phyloP scores from a whole-genome alignment of 2,329 filamentous ascomycete species.

The Didymella exigua region DNA sequence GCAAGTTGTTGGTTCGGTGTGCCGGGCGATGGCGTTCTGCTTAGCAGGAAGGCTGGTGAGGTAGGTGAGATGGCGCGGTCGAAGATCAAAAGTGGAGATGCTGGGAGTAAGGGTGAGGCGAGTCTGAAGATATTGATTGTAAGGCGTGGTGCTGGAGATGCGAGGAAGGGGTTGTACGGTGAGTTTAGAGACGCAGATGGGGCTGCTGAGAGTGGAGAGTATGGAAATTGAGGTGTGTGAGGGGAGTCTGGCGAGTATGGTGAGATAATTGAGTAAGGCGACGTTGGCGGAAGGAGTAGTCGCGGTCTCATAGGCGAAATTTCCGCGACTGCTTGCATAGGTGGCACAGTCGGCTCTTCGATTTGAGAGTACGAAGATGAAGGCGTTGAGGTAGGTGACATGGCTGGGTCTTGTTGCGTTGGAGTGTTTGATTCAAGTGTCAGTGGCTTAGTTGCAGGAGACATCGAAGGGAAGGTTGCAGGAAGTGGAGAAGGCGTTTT shows the following conservation, averaged over 20 bases:
- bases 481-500: conserved; percentile 15
- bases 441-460: background rate
- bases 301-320: background rate
- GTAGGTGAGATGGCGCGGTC: conserved; percentile 20
- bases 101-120: conserved; percentile 22
- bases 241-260: background rate
- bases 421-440: background rate
- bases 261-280: background rate
- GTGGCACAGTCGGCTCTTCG: background rate
- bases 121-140: conserved; percentile 1
- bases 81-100: conserved; percentile 28
- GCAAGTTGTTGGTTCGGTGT: background rate
- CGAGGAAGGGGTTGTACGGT: conserved; percentile 24
- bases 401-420: background rate
- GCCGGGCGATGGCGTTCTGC: background rate
- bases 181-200: background rate
- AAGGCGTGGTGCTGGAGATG: conserved; percentile 3
- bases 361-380: background rate
- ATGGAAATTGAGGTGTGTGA: background rate
- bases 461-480: background rate
- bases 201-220: conserved; percentile 8
- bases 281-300: background rate
- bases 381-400: background rate
- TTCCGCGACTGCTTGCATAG: background rate
- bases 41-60: conserved; percentile 2